Evolutionary conservation across 2,329 filamentous ascomycete species (phyloP), one percentile per base, ranked within the genome.

Genomic region (Madurella mycetomatis): DNA sequence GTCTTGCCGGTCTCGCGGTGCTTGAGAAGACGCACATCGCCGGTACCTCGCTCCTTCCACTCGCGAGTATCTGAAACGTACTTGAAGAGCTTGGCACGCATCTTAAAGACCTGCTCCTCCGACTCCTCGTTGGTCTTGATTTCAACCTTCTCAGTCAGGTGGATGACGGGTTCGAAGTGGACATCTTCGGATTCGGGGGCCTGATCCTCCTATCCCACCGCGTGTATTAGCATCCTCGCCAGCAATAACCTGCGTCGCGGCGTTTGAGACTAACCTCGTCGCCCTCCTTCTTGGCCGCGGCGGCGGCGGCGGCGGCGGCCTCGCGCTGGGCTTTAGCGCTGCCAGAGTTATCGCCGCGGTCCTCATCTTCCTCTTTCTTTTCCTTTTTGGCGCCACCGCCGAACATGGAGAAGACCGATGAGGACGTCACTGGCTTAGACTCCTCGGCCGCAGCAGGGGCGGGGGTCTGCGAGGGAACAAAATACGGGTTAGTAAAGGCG

Each of bases 1-100:
- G 92, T 96, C 87, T 97, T 97, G 76, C 88, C 85, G 73, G 96
- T 96, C 80, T 96, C 92, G 83, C 91, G 94, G 82, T 99, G 94
- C 86, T 96, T 97, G 71, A 99, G 81, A 74, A 99, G 82, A 69
- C 92, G 85, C 61, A 97, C 92, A 68, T 97, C 92, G 67, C 94
- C 94, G 62, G 94, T 97, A 62, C 94, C 94, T 70, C 94, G 88
- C 85, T 99, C 94, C 83, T 97, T 99, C 94, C 94, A 99, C 80
- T 97, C 94, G 73, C 87, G 87, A 66, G 82, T 84, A 51, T 96
- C 90, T 66, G 88, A 84, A 75, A 96, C 87, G 73, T 97, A 99
- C 79, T 92, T 92, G 86, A 99, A 99, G 63, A 99, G 87, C 84
- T 99, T 99, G 70, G 94, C 94, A 67, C 94, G 90, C 92, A 97